Conservation (phyloP, 768 basidiomycete genomes). For the Auriculariales sp. region DNA sequence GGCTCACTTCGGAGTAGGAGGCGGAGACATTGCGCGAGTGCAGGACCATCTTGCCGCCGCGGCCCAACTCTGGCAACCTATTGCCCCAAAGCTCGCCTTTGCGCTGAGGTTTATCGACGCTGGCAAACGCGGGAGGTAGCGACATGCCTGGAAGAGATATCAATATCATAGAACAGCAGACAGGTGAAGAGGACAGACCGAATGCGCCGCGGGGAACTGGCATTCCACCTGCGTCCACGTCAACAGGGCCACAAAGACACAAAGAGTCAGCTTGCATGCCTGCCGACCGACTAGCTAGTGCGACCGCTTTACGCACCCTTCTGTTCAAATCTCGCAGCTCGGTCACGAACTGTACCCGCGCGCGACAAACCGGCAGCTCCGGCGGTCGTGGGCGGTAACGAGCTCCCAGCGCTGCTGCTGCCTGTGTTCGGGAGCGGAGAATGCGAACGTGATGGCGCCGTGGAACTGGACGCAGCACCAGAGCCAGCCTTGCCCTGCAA, state of each 20-base stretch:
- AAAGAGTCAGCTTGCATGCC: neutral
- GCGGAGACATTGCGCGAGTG: neutral
- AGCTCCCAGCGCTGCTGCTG: slow-evolving; percentile 6
- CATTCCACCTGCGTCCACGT: slow-evolving; percentile 1
- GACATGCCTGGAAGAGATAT: no score
- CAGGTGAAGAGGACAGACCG: no score
- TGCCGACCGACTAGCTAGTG: no score
- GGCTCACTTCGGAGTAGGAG: neutral
- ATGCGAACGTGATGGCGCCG: slow-evolving; percentile 19
- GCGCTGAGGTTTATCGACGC: neutral
- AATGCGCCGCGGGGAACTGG: slow-evolving; percentile 8
- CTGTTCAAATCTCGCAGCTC: slow-evolving; percentile 68
- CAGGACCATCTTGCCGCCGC: neutral
- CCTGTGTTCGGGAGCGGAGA: slow-evolving; percentile 15
- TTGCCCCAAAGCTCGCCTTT: slow-evolving; percentile 9
- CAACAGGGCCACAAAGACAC: neutral
- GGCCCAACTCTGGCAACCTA: slow-evolving; percentile 5
- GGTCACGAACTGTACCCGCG: slow-evolving; percentile 34
- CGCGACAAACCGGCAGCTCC: neutral
- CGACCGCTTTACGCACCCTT: no score
- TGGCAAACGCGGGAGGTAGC: slow-evolving; percentile 7
- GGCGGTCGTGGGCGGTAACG: neutral
- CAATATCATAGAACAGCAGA: no score
- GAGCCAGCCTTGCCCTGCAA: slow-evolving; percentile 28
- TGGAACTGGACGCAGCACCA: slow-evolving; percentile 12